A percentile compares a stretch with the other conserved stretches of the same genome.
phyloP scores from a whole-genome alignment of 345 rosid genomes.

The Cardiospermum halicacabum region DNA sequence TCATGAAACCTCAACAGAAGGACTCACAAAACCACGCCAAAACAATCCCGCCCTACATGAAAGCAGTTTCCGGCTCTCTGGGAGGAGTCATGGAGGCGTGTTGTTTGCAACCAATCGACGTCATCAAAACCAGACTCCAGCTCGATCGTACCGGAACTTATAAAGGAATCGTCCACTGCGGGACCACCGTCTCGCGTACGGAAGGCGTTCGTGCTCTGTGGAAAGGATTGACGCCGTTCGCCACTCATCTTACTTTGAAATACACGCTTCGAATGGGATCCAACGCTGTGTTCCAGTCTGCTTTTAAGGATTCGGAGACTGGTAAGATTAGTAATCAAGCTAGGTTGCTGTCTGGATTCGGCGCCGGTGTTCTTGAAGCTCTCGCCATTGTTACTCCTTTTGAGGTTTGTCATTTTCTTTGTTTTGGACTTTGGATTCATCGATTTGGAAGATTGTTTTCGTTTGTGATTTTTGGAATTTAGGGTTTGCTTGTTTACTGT shows the following conservation, averaged over 20 bases:
- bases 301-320: slow-evolving; percentile 72
- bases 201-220: slow-evolving; percentile 90
- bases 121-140: slow-evolving; percentile 88
- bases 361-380: slow-evolving; percentile 95
- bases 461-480: not conserved
- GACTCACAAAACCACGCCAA: slow-evolving; percentile 1
- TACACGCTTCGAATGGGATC: slow-evolving; percentile 92
- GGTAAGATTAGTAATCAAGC: slow-evolving; percentile 61
- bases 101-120: slow-evolving; percentile 93
- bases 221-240: slow-evolving; percentile 94
- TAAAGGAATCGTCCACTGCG: slow-evolving; percentile 82
- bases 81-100: slow-evolving; percentile 90
- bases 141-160: slow-evolving; percentile 63
- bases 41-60: slow-evolving; percentile 77
- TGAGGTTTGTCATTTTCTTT: slow-evolving; percentile 41
- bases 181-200: slow-evolving; percentile 51
- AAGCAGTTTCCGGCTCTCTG: slow-evolving; percentile 83
- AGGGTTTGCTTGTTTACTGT: not conserved
- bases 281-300: slow-evolving; percentile 69
- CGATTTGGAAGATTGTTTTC: not conserved
- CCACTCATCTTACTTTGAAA: slow-evolving; percentile 87
- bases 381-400: slow-evolving; percentile 92
- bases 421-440: not conserved
- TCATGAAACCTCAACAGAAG: not conserved
- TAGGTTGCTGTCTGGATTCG: slow-evolving; percentile 72